phyloP scores from a whole-genome alignment of 2,329 filamentous ascomycete species.

The Colletotrichum zoysiae region DNA sequence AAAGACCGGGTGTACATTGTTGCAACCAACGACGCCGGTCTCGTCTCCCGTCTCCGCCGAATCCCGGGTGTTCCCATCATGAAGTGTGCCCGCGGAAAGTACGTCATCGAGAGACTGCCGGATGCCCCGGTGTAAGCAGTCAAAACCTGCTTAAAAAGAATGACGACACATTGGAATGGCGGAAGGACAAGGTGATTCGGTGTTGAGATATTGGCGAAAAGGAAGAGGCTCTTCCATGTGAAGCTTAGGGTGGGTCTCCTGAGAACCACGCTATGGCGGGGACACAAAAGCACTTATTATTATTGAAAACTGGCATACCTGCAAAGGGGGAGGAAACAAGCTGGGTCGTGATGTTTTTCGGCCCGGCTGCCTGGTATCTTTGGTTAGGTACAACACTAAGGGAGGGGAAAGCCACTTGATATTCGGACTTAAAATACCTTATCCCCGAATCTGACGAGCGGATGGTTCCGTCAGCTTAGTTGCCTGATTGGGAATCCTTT shows the following conservation, averaged over 20 bases:
- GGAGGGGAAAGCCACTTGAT: background rate
- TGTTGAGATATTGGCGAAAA: background rate
- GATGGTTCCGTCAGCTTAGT: conserved; percentile 28
- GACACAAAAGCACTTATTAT: background rate
- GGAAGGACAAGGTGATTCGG: background rate
- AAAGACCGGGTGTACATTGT: conserved; percentile 77
- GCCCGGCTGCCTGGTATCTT: conserved; percentile 16
- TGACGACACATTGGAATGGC: no score
- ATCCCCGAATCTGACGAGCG: conserved; percentile 25
- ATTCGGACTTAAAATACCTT: conserved; percentile 27
- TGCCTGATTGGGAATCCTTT: conserved; percentile 18
- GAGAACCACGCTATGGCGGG: background rate
- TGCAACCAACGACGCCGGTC: conserved; percentile 73
- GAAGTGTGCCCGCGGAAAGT: conserved; percentile 89
- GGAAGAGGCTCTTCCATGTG: background rate
- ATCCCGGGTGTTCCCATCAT: conserved; percentile 62
- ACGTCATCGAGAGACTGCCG: conserved; percentile 91
- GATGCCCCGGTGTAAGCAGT: conserved; percentile 76
- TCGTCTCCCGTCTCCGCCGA: conserved; percentile 72
- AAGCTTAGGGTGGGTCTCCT: background rate
- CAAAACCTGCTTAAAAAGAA: conserved; percentile 13
- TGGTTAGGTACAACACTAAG: background rate
- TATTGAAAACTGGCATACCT: conserved; percentile 9
- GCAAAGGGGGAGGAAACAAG: background rate
- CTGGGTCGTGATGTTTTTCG: conserved; percentile 38